phyloP scores from a whole-genome alignment of 2,329 filamentous ascomycete species.

The Phialophora expanda region DNA sequence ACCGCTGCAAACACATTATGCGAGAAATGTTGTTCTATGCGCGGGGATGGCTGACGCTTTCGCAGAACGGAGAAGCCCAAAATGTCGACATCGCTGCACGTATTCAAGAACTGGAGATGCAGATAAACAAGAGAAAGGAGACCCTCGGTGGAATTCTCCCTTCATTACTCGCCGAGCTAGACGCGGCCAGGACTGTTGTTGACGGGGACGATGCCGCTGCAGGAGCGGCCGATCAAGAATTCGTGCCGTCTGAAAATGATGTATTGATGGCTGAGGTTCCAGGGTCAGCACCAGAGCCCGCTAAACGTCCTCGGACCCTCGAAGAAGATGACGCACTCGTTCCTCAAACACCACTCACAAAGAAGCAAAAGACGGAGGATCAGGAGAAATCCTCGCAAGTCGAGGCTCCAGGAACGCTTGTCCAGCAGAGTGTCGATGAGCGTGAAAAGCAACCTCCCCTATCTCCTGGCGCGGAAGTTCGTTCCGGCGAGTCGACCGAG shows the following conservation, averaged over 20 bases:
- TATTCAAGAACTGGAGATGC: constrained; percentile 1
- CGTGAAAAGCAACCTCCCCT: neutral
- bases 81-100: neutral
- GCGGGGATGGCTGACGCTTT: constrained; percentile 1
- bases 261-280: neutral
- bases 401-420: neutral
- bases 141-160: constrained; percentile 2
- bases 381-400: neutral
- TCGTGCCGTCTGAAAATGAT: neutral
- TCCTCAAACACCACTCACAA: neutral
- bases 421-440: neutral
- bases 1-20: constrained; percentile 13
- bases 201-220: neutral
- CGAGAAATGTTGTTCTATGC: neutral
- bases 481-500: neutral
- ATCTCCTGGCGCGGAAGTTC: neutral
- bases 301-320: constrained; percentile 1
- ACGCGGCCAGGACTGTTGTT: neutral
- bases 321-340: constrained; percentile 1
- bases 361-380: constrained; percentile 11
- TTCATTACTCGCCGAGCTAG: constrained; percentile 1
- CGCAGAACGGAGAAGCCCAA: neutral
- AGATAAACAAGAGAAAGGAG: constrained; percentile 9
- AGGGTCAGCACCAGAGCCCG: neutral
- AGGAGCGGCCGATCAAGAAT: neutral